Evolutionary conservation across 1,284 basidiomycete genomes (phyloP).

Genomic region (Vanrija pseudolonga): DNA sequence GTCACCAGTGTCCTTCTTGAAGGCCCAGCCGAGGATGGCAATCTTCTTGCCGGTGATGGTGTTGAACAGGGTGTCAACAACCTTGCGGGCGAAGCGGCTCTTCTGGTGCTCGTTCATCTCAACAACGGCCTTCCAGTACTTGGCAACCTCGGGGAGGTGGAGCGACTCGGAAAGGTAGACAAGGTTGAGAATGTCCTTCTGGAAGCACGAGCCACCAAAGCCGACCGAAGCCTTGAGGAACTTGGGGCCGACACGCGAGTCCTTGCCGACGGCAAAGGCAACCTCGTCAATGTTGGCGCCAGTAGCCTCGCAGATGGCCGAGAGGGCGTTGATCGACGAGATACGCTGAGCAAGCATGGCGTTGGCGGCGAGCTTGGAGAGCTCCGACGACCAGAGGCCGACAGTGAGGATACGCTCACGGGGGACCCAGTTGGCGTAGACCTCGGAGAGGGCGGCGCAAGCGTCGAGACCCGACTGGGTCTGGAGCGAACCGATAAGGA

Average conservation of each 20-base stretch:
- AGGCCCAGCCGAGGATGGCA: constrained; percentile 84
- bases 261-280: constrained; percentile 87
- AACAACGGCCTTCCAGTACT: constrained; percentile 94
- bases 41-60: constrained; percentile 79
- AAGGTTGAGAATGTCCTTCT: constrained; percentile 98
- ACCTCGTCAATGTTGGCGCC: constrained; percentile 99
- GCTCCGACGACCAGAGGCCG: constrained; percentile 97
- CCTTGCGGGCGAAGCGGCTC: constrained; percentile 77
- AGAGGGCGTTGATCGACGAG: constrained; percentile 95
- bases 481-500: constrained; percentile 93
- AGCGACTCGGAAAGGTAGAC: constrained; percentile 93
- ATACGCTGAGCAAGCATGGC: constrained; percentile 98
- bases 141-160: constrained; percentile 94
- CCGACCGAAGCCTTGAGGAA: constrained; percentile 78
- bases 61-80: constrained; percentile 95
- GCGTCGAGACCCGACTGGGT: constrained; percentile 79
- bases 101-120: constrained; percentile 98
- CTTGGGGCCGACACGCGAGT: constrained; percentile 87
- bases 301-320: constrained; percentile 99
- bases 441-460: constrained; percentile 66
- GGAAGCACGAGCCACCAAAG: constrained; percentile 99
- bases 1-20: constrained; percentile 95
- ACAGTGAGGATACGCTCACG: constrained; percentile 82
- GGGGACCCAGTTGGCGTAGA: constrained; percentile 96
- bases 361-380: constrained; percentile 97